Percentiles rank a stretch among this genome's conserved stretches.
Evolutionary conservation across 2,329 filamentous ascomycete species (phyloP).

Genomic region (Exophiala lecanii-corni): DNA sequence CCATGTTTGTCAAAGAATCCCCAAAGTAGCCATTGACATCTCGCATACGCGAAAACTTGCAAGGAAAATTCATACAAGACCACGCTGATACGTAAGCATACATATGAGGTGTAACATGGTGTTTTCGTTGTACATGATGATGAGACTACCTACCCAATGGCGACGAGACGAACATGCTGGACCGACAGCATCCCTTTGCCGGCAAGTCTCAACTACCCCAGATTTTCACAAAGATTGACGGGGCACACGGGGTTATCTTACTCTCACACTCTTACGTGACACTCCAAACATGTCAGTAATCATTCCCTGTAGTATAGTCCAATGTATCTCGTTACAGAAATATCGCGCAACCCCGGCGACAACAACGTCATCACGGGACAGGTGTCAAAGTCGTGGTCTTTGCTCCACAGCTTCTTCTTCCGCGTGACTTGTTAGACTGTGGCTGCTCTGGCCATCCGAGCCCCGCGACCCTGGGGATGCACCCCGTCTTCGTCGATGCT

Average conservation of each 20-base stretch:
- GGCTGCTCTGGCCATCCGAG: conserved; percentile 8
- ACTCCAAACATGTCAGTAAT: no score
- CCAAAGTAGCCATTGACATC: not conserved
- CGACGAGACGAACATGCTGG: no score
- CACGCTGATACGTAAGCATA: not conserved
- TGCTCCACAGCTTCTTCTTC: conserved; percentile 19
- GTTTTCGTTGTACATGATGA: not conserved
- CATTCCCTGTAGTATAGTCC: no score
- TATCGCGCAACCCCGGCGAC: no score
- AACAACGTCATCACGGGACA: no score
- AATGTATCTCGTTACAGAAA: no score
- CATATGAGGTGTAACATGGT: not conserved
- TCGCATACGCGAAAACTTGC: not conserved
- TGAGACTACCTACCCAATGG: no score
- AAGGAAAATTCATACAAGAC: not conserved
- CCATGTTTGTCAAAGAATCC: not conserved
- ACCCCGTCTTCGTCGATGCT: conserved; percentile 16
- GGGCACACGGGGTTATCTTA: no score
- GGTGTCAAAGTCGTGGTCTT: conserved; percentile 14
- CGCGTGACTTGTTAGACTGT: conserved; percentile 11
- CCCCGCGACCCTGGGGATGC: not conserved
- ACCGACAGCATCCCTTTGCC: no score
- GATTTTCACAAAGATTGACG: no score
- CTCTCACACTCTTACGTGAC: no score
- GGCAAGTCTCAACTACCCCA: no score